Conservation (phyloP, 2,329 filamentous ascomycete genomes). For the Ophiostoma himal-ulmi region DNA sequence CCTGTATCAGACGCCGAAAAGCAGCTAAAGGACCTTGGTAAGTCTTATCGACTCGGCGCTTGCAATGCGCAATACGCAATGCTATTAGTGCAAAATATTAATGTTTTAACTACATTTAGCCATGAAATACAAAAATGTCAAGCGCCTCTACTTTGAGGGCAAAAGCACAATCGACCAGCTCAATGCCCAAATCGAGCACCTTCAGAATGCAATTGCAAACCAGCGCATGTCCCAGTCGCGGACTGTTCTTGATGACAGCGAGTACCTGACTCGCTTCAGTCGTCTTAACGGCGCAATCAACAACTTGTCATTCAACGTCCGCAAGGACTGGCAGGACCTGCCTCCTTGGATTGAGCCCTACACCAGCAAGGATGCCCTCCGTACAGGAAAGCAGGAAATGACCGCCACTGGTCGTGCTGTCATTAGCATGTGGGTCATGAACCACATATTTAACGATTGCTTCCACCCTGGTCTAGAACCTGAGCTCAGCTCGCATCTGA, state of each 20-base stretch:
- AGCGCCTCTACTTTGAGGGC: conserved; percentile 94
- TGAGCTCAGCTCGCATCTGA: conserved; percentile 69
- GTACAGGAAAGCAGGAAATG: conserved; percentile 94
- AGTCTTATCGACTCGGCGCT: conserved; percentile 27
- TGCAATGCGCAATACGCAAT: neutral
- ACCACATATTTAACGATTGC: conserved; percentile 83
- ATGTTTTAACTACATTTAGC: conserved; percentile 27
- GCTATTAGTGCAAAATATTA: neutral
- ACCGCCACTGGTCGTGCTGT: conserved; percentile 86
- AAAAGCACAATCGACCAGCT: conserved; percentile 87
- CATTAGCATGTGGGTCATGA: conserved; percentile 82
- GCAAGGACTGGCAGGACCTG: conserved; percentile 83
- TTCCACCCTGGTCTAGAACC: conserved; percentile 87
- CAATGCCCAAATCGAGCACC: conserved; percentile 78
- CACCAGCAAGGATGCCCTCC: conserved; percentile 78
- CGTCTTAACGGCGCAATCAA: conserved; percentile 90
- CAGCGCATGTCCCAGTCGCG: conserved; percentile 91
- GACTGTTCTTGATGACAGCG: conserved; percentile 89
- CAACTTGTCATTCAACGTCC: conserved; percentile 90
- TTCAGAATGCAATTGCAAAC: conserved; percentile 96
- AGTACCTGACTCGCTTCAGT: conserved; percentile 84
- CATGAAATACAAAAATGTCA: conserved; percentile 95
- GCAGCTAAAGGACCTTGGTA: conserved; percentile 53
- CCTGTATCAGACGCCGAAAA: conserved; percentile 45
- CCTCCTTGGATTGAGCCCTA: conserved; percentile 73